Evolutionary conservation across 441 rosid species (phyloP).

Genomic region (Erodium chrysanthum): DNA sequence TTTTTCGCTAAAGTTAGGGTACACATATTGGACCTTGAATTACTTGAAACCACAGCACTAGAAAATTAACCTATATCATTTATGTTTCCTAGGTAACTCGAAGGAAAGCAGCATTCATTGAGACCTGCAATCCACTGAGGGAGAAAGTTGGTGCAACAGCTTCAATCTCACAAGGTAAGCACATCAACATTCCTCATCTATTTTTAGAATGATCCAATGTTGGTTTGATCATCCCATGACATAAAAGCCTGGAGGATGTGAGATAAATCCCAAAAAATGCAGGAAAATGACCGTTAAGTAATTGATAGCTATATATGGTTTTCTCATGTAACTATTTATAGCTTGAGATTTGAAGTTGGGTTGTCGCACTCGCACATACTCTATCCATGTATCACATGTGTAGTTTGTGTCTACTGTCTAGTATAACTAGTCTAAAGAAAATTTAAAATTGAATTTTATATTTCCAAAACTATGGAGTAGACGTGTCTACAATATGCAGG

Average conservation of each 20-base stretch:
- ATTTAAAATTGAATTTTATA: no score
- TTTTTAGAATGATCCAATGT: neutral
- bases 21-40: neutral
- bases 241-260: neutral
- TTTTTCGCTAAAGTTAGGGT: neutral
- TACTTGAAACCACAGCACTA: neutral
- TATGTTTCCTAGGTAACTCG: slow-evolving; percentile 53
- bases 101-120: slow-evolving; percentile 72
- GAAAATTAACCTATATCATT: neutral
- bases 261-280: neutral
- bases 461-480: neutral
- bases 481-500: neutral
- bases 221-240: neutral
- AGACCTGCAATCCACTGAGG: slow-evolving; percentile 50
- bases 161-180: slow-evolving; percentile 64
- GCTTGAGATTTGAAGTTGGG: neutral
- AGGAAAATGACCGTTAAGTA: neutral
- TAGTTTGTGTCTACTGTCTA: neutral
- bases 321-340: neutral
- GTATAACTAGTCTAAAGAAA: neutral
- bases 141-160: slow-evolving; percentile 60
- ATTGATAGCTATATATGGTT: neutral
- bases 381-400: neutral
- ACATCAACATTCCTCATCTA: neutral
- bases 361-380: neutral